A percentile compares a stretch with the other conserved stretches of the same genome.
These are phyloP conservation scores for Cryptosporidium felis DNA, from an alignment of 169 alveolate genomes.

Conservation along the genomic window DNA sequence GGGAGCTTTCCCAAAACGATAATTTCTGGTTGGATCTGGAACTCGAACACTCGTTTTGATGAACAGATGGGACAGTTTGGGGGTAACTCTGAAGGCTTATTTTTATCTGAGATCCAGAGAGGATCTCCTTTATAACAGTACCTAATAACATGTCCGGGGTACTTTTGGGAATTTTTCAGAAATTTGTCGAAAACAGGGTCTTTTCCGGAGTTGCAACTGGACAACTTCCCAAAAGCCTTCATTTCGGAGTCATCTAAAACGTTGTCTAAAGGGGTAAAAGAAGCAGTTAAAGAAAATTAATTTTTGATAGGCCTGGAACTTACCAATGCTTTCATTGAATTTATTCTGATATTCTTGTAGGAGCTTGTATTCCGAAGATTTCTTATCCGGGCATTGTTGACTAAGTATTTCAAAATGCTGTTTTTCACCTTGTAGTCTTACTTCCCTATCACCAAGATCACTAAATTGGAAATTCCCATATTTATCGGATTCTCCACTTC, in stretches of 20 bases:
- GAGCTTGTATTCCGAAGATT: conserved; percentile 20
- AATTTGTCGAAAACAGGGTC: conserved; percentile 22
- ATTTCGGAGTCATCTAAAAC: conserved; percentile 62
- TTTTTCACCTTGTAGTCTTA: background rate
- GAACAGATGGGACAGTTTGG: conserved; percentile 29
- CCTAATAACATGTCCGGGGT: conserved; percentile 40
- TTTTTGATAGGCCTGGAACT: background rate
- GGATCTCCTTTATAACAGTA: conserved; percentile 23
- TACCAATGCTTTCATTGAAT: conserved; percentile 30
- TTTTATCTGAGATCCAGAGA: conserved; percentile 50
- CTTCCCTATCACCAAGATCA: too few relatives aligned
- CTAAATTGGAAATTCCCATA: too few relatives aligned
- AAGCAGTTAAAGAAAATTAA: background rate
- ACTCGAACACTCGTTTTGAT: conserved; percentile 33
- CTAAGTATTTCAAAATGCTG: background rate
- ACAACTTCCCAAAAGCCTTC: conserved; percentile 39
- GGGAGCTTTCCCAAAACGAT: conserved; percentile 46
- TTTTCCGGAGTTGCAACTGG: background rate
- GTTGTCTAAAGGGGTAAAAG: conserved; percentile 17
- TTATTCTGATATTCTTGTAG: conserved; percentile 10
- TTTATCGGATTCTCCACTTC: too few relatives aligned
- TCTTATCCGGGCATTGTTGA: background rate
- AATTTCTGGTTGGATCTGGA: conserved; percentile 57
- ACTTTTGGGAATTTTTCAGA: conserved; percentile 4
- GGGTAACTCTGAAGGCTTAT: background rate